Conservation (phyloP, 495 filamentous ascomycete genomes). For the Aspergillus panamensis region DNA sequence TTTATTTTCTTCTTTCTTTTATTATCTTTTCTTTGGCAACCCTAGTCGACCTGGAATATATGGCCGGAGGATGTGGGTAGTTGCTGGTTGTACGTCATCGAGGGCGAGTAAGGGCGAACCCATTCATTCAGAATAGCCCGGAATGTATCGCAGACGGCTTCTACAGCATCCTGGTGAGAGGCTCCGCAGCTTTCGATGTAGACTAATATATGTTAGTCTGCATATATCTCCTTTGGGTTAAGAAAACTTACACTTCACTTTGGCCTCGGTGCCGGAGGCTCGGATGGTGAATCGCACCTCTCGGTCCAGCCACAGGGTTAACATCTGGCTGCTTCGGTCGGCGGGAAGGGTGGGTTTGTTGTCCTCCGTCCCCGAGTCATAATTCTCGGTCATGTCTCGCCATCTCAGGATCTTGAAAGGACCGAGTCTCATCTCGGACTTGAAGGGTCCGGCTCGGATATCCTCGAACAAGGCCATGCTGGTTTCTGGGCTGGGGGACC, state of each 20-base stretch:
- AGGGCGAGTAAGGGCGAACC: slow-evolving; percentile 48
- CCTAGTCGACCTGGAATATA: slow-evolving; percentile 28
- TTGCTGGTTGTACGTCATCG: slow-evolving; percentile 37
- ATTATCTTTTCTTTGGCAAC: background rate
- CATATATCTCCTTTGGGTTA: background rate
- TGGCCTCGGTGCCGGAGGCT: slow-evolving; percentile 69
- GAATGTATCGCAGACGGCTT: slow-evolving; percentile 52
- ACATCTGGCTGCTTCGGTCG: slow-evolving; percentile 62
- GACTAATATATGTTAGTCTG: slow-evolving; percentile 32
- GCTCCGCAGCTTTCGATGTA: slow-evolving; percentile 55
- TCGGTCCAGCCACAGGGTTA: slow-evolving; percentile 61
- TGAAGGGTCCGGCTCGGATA: slow-evolving; percentile 49
- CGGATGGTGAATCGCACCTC: slow-evolving; percentile 63
- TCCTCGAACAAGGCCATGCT: slow-evolving; percentile 53
- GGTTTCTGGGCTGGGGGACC: slow-evolving; percentile 52
- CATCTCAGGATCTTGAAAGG: slow-evolving; percentile 53
- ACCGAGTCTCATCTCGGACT: slow-evolving; percentile 45
- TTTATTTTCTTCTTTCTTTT: background rate
- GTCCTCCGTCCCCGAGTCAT: slow-evolving; percentile 55
- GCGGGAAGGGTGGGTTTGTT: slow-evolving; percentile 56
- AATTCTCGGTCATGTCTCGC: slow-evolving; percentile 66
- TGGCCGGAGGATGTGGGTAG: slow-evolving; percentile 43
- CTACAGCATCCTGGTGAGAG: slow-evolving; percentile 44
- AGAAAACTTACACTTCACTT: slow-evolving; percentile 53
- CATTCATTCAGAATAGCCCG: slow-evolving; percentile 53